Evolutionary conservation across 805 yeast species (phyloP).

Genomic region (Spathaspora arborariae): DNA sequence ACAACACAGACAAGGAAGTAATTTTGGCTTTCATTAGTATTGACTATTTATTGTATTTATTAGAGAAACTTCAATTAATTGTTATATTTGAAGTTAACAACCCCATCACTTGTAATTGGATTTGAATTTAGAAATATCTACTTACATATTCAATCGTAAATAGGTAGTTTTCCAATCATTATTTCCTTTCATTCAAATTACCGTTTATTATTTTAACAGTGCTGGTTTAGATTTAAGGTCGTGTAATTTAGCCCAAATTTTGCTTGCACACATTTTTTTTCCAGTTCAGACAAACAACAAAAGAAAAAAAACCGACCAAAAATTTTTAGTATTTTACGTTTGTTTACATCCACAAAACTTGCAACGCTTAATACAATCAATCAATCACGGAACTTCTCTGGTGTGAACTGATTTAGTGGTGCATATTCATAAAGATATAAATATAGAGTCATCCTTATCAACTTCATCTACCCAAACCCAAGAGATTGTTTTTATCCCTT

Average conservation of each 20-base stretch:
- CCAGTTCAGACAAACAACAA: background rate
- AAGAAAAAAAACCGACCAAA: background rate
- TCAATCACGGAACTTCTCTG: background rate
- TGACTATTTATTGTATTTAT: background rate
- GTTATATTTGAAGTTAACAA: background rate
- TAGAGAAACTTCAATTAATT: background rate
- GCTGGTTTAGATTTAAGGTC: background rate
- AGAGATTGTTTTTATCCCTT: background rate
- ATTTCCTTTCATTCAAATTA: too few relatives aligned
- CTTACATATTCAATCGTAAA: too few relatives aligned
- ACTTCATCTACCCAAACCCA: background rate
- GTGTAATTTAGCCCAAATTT: background rate
- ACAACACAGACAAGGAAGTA: background rate
- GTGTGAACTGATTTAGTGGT: background rate
- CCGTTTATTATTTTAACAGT: background rate
- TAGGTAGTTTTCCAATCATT: background rate
- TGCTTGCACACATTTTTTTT: background rate
- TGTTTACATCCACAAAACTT: constrained; percentile 1
- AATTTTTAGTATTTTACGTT: background rate
- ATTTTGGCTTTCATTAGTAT: background rate
- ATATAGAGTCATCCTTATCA: background rate
- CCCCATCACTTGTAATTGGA: background rate
- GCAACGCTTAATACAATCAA: background rate
- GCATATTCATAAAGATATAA: background rate
- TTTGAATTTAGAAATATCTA: background rate